These are phyloP conservation scores for Tetrahymena elliotti DNA, from an alignment of 73 alveolate species.

Conservation along the genomic window DNA sequence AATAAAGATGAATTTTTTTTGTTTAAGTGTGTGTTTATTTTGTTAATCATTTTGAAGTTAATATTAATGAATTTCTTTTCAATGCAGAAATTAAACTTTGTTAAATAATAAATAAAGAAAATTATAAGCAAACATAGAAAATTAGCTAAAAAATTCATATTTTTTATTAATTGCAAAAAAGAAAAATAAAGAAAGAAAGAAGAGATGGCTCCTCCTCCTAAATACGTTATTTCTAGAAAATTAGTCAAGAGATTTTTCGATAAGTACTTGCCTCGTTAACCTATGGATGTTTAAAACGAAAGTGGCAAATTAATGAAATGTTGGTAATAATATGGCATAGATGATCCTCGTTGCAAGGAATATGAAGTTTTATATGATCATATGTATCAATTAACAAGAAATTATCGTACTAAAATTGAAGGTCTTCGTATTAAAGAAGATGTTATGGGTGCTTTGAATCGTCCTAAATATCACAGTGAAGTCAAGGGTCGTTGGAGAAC, in stretches of 20 bases:
- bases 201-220: not conserved
- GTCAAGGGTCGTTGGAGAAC: not conserved
- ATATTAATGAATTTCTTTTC: not conserved
- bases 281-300: not conserved
- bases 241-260: not conserved
- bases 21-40: not conserved
- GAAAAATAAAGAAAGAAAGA: not conserved
- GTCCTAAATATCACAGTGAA: not conserved
- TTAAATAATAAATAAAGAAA: not conserved
- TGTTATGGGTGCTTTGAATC: not conserved
- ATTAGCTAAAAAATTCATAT: not conserved
- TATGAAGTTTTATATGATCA: not conserved
- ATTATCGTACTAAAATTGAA: not conserved
- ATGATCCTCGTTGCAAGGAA: not conserved
- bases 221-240: not conserved
- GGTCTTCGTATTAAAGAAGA: constrained; percentile 1
- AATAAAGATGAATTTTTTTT: too few species aligned
- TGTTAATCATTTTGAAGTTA: not conserved
- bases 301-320: not conserved
- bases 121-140: not conserved
- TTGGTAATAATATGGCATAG: not conserved
- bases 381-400: not conserved
- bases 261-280: not conserved
- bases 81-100: not conserved
- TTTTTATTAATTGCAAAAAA: not conserved